Evolutionary conservation across 305 asterid genomes (phyloP).

Genomic region (Fraxinus greggii): DNA sequence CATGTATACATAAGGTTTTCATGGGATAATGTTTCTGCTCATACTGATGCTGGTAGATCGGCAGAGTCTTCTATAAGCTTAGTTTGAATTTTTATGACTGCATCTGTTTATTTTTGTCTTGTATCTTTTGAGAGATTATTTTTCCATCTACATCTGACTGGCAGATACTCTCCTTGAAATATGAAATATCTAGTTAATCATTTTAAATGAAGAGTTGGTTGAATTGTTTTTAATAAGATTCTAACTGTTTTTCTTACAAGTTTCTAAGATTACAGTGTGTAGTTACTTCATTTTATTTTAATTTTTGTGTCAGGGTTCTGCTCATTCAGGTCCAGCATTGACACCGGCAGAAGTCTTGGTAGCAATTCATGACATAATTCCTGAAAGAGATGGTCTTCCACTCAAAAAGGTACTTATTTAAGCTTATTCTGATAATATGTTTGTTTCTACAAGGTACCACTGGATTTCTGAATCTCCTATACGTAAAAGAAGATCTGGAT

Average conservation of each 20-base stretch:
- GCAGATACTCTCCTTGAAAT: constrained; percentile 11
- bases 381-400: constrained; percentile 83
- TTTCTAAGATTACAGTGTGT: constrained; percentile 19
- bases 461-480: neutral
- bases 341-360: constrained; percentile 97
- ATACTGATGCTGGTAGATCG: neutral
- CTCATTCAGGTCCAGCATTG: constrained; percentile 95
- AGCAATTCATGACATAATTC: constrained; percentile 91
- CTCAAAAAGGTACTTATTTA: constrained; percentile 73
- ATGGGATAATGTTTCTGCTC: neutral
- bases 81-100: neutral
- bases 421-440: neutral
- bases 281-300: neutral
- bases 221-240: constrained; percentile 7
- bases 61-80: neutral
- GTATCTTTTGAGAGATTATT: constrained; percentile 1
- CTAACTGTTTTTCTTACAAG: constrained; percentile 12
- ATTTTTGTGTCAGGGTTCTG: constrained; percentile 71
- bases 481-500: neutral
- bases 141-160: constrained; percentile 11
- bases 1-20: neutral
- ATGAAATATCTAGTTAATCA: constrained; percentile 1
- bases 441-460: neutral
- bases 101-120: neutral
- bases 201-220: neutral